Percentiles rank a stretch among this genome's conserved stretches.
Evolutionary conservation across 208 protist genomes (phyloP).

Genomic region (Wallacemonas sp.): DNA sequence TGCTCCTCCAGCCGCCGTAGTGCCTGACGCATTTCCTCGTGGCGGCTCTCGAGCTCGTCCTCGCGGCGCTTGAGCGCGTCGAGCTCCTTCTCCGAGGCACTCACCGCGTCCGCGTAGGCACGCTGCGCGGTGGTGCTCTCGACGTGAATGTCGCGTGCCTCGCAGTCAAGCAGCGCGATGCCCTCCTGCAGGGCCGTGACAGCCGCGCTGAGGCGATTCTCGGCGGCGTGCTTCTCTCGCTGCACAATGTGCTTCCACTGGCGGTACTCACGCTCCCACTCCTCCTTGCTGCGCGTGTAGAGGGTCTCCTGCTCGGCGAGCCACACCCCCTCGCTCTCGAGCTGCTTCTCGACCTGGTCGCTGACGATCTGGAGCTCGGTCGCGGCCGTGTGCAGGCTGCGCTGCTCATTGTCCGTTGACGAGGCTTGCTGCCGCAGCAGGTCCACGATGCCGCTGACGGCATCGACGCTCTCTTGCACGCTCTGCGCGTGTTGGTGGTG

Average conservation of each 20-base stretch:
- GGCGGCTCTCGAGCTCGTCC: conserved; percentile 49
- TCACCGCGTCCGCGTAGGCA: conserved; percentile 34
- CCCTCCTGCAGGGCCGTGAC: conserved; percentile 47
- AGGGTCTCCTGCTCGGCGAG: conserved; percentile 60
- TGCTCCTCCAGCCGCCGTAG: conserved; percentile 35
- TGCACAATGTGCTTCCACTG: conserved; percentile 71
- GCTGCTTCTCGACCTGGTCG: conserved; percentile 51
- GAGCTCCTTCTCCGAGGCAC: conserved; percentile 37
- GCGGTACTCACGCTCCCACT: conserved; percentile 78
- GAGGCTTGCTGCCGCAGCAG: conserved; percentile 50
- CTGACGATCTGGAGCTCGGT: conserved; percentile 46
- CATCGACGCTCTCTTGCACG: conserved; percentile 35
- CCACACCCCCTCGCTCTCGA: conserved; percentile 67
- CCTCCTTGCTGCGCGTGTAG: conserved; percentile 37
- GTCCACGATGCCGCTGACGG: conserved; percentile 43
- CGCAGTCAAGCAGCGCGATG: conserved; percentile 37
- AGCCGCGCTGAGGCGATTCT: conserved; percentile 54
- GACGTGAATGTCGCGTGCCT: conserved; percentile 50
- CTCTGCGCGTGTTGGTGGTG: conserved; percentile 34
- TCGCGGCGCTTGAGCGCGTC: conserved; percentile 38
- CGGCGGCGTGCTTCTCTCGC: conserved; percentile 49
- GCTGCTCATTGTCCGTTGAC: conserved; percentile 48
- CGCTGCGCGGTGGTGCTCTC: conserved; percentile 40
- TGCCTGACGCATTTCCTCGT: conserved; percentile 28
- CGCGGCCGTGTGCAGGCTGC: conserved; percentile 39